Base-by-base conservation (phyloP, 495 filamentous ascomycete genomes). In the Daldinia caldariorum region DNA sequence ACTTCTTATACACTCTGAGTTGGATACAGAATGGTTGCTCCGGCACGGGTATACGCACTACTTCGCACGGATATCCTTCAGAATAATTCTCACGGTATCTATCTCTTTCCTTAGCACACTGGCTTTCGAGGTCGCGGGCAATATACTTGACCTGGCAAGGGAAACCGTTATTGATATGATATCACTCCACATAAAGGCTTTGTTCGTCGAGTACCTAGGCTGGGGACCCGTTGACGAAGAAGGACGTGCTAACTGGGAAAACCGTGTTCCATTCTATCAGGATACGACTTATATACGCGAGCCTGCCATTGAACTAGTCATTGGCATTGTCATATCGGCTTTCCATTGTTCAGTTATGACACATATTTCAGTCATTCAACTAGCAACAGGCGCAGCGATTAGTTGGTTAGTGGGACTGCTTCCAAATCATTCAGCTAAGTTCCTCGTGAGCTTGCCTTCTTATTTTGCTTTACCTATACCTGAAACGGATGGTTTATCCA, bases 81-180 rank as follows among this genome's bases (percentile, higher is more conserved):
- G 49, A 16, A 61, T 55, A 12, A n/a, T 62, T 20, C 59, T 73
- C 18, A 67, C 68, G 6, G 41, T 74, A 12, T 50, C 45, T 12
- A 53, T 64, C 13, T 67, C 74, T 13, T 35, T 76, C 31, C 8
- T 58, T 3, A 76, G 71, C 62, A 76, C 71, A 2, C 8, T 76
- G 1, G 29, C 20, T 13, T 74, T 71, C 41, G 74, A 76, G 29
- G 49, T 76, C 1, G 0, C 61, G 14, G 67, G 58, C 12, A 70
- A 70, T 9, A 9, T 67, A 6, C 29, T 63, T 31, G 53, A 61
- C 13, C 4, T 37, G 0, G 2, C 32, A 8, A 54, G 58, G 20
- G 60, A 51, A 26, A 0, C 13, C 7, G 26, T 69, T 10, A 16
- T 58, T n/a, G 47, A 63, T 13, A 20, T 10, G 1, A 18, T 74